phyloP scores from a whole-genome alignment of 352 stramenopile species.

The Aphanomyces invadans region DNA sequence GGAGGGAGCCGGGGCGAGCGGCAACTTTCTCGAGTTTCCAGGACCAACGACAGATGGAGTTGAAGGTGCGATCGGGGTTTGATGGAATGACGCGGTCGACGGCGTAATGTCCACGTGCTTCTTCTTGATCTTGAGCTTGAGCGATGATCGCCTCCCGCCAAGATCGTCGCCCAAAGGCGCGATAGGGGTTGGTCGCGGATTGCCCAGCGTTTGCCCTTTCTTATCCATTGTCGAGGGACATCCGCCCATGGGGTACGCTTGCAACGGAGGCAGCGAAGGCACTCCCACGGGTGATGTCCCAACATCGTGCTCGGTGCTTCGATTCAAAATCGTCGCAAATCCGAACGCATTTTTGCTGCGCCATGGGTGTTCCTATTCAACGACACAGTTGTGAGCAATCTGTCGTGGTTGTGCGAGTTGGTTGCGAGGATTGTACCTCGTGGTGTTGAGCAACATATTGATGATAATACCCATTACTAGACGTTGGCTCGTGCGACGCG shows the following conservation, averaged over 20 bases:
- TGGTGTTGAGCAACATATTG: background rate
- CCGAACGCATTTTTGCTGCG: slow-evolving; percentile 56
- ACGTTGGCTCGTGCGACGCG: background rate
- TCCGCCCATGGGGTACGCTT: slow-evolving; percentile 50
- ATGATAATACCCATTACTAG: background rate
- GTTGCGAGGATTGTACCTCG: slow-evolving; percentile 3
- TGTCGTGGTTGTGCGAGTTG: background rate
- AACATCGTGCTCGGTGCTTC: slow-evolving; percentile 24
- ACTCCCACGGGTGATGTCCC: slow-evolving; percentile 3
- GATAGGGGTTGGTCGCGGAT: slow-evolving; percentile 31
- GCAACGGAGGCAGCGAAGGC: slow-evolving; percentile 51
- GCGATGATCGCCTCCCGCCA: slow-evolving; percentile 1
- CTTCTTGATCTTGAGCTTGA: slow-evolving; percentile 26
- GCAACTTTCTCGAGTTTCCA: background rate
- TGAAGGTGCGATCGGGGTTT: background rate
- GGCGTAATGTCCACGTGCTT: slow-evolving; percentile 25
- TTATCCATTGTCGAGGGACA: slow-evolving; percentile 39
- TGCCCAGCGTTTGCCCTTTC: slow-evolving; percentile 34
- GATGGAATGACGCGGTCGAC: background rate
- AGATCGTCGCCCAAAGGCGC: slow-evolving; percentile 7
- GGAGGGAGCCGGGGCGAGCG: slow-evolving; percentile 19
- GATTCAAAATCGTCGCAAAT: slow-evolving; percentile 76
- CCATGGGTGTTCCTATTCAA: slow-evolving; percentile 52
- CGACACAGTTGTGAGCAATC: slow-evolving; percentile 27
- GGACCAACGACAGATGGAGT: background rate